Conservation (phyloP, 371 early-diverging fungal species). For the Mycotypha africana region DNA sequence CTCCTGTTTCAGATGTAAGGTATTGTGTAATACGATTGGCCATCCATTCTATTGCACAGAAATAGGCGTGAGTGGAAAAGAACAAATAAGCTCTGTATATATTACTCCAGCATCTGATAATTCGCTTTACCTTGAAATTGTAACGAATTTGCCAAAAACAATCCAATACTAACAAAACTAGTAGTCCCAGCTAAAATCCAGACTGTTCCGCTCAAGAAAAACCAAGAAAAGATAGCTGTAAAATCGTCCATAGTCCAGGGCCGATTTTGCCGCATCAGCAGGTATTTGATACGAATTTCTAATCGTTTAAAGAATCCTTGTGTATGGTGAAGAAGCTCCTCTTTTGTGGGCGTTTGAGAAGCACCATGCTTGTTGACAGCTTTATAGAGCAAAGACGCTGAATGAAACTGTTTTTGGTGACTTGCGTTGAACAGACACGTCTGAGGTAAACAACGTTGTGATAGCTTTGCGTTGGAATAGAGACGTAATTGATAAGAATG, state of each 20-base stretch:
- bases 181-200: slow-evolving; percentile 89
- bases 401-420: no score
- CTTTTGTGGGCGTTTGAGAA: slow-evolving; percentile 11
- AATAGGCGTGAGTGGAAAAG: no score
- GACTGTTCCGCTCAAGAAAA: slow-evolving; percentile 78
- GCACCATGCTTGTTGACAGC: no score
- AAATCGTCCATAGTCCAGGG: slow-evolving; percentile 86
- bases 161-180: slow-evolving; percentile 76
- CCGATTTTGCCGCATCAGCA: slow-evolving; percentile 62
- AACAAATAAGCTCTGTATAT: neutral
- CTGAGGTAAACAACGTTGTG: no score
- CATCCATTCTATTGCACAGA: slow-evolving; percentile 67
- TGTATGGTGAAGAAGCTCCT: slow-evolving; percentile 36
- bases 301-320: slow-evolving; percentile 42
- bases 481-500: no score
- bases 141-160: slow-evolving; percentile 79
- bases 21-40: slow-evolving; percentile 73
- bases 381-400: no score
- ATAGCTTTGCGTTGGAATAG: no score
- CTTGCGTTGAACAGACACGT: no score
- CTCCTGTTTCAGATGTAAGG: slow-evolving; percentile 78
- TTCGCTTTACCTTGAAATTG: slow-evolving; percentile 84
- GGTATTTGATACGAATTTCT: slow-evolving; percentile 52
- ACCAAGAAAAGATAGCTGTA: slow-evolving; percentile 86
- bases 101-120: neutral